Conservation (phyloP, 106 monocot genomes). For the Posidonia australis region DNA sequence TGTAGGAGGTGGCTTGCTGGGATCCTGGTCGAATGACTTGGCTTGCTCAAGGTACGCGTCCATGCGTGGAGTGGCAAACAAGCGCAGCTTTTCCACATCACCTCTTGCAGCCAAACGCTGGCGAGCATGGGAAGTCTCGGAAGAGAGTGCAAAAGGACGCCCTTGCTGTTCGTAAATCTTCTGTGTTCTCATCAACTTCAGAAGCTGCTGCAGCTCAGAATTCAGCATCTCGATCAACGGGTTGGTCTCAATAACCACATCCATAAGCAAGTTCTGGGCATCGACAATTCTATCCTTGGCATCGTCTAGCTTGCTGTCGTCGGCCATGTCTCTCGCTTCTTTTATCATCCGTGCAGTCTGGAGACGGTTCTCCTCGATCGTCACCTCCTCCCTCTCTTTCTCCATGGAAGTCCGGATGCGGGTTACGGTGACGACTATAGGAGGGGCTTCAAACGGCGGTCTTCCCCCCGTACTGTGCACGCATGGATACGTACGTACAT, state of each 20-base stretch:
- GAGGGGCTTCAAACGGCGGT: neutral
- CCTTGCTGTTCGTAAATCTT: neutral
- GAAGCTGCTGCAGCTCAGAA: neutral
- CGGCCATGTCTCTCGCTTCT: neutral
- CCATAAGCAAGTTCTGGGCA: neutral
- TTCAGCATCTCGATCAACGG: neutral
- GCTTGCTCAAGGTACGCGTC: neutral
- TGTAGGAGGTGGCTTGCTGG: neutral
- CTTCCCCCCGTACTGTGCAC: neutral
- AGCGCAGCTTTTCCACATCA: neutral
- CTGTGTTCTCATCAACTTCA: neutral
- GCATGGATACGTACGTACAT: neutral
- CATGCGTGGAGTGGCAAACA: slow-evolving; percentile 2
- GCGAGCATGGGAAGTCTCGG: neutral
- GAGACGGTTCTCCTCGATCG: neutral
- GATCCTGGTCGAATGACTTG: neutral
- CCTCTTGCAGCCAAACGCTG: neutral
- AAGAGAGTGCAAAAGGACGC: neutral
- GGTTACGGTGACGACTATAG: neutral
- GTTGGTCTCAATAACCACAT: neutral
- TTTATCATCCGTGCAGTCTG: neutral
- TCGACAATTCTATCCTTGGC: neutral
- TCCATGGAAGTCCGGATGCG: neutral
- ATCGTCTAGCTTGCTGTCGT: neutral
- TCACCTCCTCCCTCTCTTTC: neutral